Evolutionary conservation across 2,329 filamentous ascomycete species (phyloP).

Genomic region (Phyllosticta citribraziliensis): DNA sequence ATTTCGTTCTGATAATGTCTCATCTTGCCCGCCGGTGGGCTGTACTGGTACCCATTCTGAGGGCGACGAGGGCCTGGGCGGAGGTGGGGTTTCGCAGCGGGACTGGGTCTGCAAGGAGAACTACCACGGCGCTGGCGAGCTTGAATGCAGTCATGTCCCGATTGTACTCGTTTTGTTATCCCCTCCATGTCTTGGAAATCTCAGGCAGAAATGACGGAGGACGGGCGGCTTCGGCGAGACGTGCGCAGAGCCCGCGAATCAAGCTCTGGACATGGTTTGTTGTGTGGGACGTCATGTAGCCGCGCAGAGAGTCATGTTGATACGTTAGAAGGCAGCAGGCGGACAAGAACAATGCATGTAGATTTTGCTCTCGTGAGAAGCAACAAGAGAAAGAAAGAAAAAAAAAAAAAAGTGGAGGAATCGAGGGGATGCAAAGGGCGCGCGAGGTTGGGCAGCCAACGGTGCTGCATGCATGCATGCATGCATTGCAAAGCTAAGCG

Average conservation of each 20-base stretch:
- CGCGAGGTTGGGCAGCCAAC: slow-evolving; percentile 22
- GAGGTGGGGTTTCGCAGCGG: background rate
- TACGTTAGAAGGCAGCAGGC: background rate
- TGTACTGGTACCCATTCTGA: slow-evolving; percentile 9
- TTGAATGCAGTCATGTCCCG: background rate
- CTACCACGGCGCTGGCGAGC: slow-evolving; percentile 3
- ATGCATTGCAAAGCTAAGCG: slow-evolving; percentile 14
- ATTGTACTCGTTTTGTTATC: background rate
- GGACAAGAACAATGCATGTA: background rate
- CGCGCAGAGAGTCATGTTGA: background rate
- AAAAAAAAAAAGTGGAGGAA: slow-evolving; percentile 20
- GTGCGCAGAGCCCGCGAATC: background rate
- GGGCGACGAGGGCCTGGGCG: background rate
- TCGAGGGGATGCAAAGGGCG: background rate
- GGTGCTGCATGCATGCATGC: slow-evolving; percentile 19
- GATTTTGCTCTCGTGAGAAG: slow-evolving; percentile 2
- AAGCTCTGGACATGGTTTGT: background rate
- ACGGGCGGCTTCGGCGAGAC: slow-evolving; percentile 4
- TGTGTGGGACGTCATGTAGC: background rate
- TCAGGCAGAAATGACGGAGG: slow-evolving; percentile 1
- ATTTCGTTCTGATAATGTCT: slow-evolving; percentile 5
- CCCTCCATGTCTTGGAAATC: background rate
- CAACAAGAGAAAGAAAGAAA: slow-evolving; percentile 11
- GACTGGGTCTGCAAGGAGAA: slow-evolving; percentile 1
- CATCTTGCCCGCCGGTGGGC: slow-evolving; percentile 3